Percentiles rank a stretch among this genome's conserved stretches.
Evolutionary conservation across 1,284 basidiomycete genomes (phyloP).

Genomic region (Apiotrichum veenhuisii): DNA sequence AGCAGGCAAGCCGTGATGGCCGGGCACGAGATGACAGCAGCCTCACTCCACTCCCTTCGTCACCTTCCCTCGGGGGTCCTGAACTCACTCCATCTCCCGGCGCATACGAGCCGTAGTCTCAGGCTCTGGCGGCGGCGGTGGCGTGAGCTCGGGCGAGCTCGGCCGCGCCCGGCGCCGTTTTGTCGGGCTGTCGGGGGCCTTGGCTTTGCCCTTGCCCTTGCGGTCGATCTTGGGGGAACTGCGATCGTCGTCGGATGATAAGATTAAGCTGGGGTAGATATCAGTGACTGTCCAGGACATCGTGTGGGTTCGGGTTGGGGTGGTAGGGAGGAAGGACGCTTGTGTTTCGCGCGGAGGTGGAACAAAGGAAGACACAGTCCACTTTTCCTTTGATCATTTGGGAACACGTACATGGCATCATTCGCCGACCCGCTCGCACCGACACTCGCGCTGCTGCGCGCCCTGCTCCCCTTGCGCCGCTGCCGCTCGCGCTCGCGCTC

Average conservation of each 20-base stretch:
- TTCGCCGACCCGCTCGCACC: background rate
- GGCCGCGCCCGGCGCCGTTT: background rate
- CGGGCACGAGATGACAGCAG: too few species aligned
- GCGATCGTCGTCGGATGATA: background rate
- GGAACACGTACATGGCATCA: background rate
- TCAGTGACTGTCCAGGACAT: background rate
- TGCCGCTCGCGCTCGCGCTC: background rate
- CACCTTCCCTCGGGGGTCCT: too few species aligned
- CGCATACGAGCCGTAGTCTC: constrained; percentile 7
- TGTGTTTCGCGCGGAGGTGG: too few species aligned
- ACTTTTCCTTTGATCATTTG: too few species aligned
- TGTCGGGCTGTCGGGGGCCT: background rate
- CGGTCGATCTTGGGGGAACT: background rate
- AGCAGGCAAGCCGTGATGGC: too few species aligned
- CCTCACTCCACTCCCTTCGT: too few species aligned
- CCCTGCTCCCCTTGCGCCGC: background rate
- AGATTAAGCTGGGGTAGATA: background rate
- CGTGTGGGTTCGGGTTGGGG: too few species aligned
- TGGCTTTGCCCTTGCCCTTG: constrained; percentile 7
- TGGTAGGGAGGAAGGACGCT: too few species aligned
- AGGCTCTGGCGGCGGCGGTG: constrained; percentile 30
- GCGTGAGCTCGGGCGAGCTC: constrained; percentile 23
- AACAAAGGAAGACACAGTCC: too few species aligned
- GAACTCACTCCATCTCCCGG: background rate
- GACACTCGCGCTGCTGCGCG: background rate